Percentiles rank a stretch among this genome's conserved stretches.
These are phyloP conservation scores for Cladosporium oxysporum DNA, from an alignment of 2,329 filamentous ascomycete genomes.

Conservation along the genomic window DNA sequence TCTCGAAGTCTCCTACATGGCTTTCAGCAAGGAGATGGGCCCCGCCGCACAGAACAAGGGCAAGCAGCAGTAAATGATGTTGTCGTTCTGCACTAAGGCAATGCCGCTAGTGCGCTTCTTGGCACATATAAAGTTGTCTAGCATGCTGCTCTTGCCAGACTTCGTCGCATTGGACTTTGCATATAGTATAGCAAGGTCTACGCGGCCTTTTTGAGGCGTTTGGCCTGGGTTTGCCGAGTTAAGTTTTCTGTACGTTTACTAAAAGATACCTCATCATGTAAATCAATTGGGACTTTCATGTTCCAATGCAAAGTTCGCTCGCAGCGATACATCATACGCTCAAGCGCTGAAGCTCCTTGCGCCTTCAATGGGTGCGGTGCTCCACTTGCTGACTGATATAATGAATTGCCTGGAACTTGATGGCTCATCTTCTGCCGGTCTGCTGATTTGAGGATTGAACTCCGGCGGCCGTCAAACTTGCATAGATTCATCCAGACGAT, in stretches of 20 bases:
- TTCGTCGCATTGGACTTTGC: neutral
- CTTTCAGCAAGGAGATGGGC: slow-evolving; percentile 95
- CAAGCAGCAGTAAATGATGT: slow-evolving; percentile 61
- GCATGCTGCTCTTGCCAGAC: neutral
- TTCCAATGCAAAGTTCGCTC: neutral
- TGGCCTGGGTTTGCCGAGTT: neutral
- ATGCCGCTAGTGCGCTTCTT: neutral
- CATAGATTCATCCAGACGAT: no score
- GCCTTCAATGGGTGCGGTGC: neutral
- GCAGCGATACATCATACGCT: no score
- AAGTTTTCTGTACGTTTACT: slow-evolving; percentile 11
- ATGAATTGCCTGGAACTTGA: no score
- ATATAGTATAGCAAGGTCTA: neutral
- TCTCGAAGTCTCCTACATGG: slow-evolving; percentile 86
- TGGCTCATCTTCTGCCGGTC: no score
- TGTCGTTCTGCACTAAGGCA: neutral
- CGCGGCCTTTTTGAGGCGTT: neutral
- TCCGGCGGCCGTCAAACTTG: no score
- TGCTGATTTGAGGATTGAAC: no score
- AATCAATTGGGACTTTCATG: slow-evolving; percentile 3
- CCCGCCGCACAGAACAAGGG: slow-evolving; percentile 72
- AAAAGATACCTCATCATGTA: slow-evolving; percentile 11
- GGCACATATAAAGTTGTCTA: neutral
- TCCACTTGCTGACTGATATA: no score
- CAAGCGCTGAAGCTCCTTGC: neutral